phyloP scores from a whole-genome alignment of 176 grass and related monocot species.

The Bolboschoenus planiculmis region DNA sequence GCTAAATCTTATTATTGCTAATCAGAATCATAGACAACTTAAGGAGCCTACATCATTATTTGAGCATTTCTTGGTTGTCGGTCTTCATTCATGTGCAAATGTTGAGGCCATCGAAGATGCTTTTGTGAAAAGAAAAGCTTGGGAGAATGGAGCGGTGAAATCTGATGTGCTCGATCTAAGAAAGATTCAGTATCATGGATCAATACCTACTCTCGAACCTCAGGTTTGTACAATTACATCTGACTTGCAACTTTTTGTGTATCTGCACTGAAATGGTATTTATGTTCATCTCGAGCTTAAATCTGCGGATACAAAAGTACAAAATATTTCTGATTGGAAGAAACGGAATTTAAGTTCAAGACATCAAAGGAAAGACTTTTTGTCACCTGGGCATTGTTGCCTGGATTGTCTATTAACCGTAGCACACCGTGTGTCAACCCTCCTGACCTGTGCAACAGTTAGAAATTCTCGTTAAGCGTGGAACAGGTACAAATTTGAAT shows the following conservation, averaged over 20 bases:
- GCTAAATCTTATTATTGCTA: not conserved
- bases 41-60: slow-evolving; percentile 61
- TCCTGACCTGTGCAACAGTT: not conserved
- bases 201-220: slow-evolving; percentile 70
- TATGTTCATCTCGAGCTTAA: not conserved
- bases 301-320: not conserved
- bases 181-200: slow-evolving; percentile 58
- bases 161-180: slow-evolving; percentile 64
- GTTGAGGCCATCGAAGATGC: slow-evolving; percentile 78
- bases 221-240: slow-evolving; percentile 56
- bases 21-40: slow-evolving; percentile 62
- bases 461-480: not conserved
- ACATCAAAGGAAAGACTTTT: not conserved
- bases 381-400: not conserved
- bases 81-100: slow-evolving; percentile 93
- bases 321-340: not conserved
- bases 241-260: not conserved
- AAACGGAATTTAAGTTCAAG: not conserved
- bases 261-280: not conserved
- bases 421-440: not conserved
- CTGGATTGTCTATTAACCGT: not conserved
- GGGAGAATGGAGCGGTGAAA: slow-evolving; percentile 60
- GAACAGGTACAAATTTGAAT: not conserved
- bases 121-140: slow-evolving; percentile 86
- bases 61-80: slow-evolving; percentile 85